A percentile compares a stretch with the other conserved stretches of the same genome.
phyloP scores from a whole-genome alignment of 345 rosid genomes.

The Linum lewisii region DNA sequence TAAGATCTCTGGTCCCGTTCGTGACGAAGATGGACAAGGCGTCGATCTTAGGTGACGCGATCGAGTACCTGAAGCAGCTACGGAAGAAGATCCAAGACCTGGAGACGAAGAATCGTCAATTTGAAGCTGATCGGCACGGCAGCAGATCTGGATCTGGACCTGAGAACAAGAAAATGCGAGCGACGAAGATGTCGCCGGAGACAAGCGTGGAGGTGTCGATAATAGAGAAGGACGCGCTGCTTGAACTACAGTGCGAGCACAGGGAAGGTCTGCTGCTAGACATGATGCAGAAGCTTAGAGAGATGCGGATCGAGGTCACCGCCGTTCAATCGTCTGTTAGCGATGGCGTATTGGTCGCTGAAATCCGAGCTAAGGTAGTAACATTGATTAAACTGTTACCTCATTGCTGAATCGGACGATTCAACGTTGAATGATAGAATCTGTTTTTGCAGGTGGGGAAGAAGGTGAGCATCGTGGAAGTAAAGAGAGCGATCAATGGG shows the following conservation, averaged over 20 bases:
- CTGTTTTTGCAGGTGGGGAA: conserved; percentile 48
- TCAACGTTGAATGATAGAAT: no score
- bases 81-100: conserved; percentile 71
- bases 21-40: conserved; percentile 99
- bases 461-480: conserved; percentile 79
- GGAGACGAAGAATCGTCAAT: conserved; percentile 39
- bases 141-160: conserved; percentile 13
- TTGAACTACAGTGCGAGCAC: conserved; percentile 69
- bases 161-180: conserved; percentile 51
- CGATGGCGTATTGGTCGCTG: conserved; percentile 48
- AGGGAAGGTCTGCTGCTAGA: conserved; percentile 76
- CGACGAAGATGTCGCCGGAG: conserved; percentile 3
- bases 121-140: conserved; percentile 38
- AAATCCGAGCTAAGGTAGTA: conserved; percentile 79
- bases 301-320: conserved; percentile 58
- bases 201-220: conserved; percentile 78
- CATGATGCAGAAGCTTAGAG: conserved; percentile 65
- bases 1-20: conserved; percentile 84
- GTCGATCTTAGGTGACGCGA: conserved; percentile 89
- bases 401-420: neutral
- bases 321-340: conserved; percentile 53
- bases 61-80: conserved; percentile 85
- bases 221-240: conserved; percentile 70
- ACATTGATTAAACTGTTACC: neutral
- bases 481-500: conserved; percentile 63